Base-by-base conservation (phyloP, 768 basidiomycete genomes). In the Leccinum subgranulosum region DNA sequence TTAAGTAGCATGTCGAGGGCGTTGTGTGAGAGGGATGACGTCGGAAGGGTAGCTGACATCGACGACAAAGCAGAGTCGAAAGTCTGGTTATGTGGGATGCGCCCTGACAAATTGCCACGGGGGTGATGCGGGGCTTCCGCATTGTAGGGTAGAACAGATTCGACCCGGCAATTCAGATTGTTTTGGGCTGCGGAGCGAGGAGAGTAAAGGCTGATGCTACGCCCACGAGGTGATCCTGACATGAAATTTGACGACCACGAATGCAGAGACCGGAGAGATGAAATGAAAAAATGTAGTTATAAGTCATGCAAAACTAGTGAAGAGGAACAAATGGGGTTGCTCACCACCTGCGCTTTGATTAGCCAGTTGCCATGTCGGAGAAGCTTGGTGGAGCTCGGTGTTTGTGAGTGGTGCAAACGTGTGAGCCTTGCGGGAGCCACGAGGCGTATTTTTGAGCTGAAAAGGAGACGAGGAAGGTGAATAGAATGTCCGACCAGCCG, bases 1-100 rank as follows among this genome's bases (percentile, higher is more conserved):
- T 72, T 72, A 72, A 71, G 73, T 69, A 72, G 60, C 60, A 56
- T 61, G 56, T 74, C 71, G 53, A 73, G 59, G 58, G 69, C 67
- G 51, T 53, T 66, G 54, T 63, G 54, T 9, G 71, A 73, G 61
- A 73, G 57, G 47, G 73, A 72, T 67, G 71, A 69, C 65, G 67
- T 73, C 58, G 73, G 67, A 57, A 56, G 55, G 11, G 66, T 58
- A 55, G 59, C 28, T 53, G 69, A 60, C 64, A 60, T 63, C 33
- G 62, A 62, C 61, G 54, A 57, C 41, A 62, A 50, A n/a, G 62
- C 60, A 60, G 67, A 58, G 62, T 66, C 61, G 51, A 62, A 65
- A 49, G 63, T 56, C 45, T 60, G 56, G 53, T 69, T 69, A 62
- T 67, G 64, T 57, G 54, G 61, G 50, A 53, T 70, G 52, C 60